phyloP scores from a whole-genome alignment of 2,329 filamentous ascomycete species.

The Sporothrix brunneoviolacea region DNA sequence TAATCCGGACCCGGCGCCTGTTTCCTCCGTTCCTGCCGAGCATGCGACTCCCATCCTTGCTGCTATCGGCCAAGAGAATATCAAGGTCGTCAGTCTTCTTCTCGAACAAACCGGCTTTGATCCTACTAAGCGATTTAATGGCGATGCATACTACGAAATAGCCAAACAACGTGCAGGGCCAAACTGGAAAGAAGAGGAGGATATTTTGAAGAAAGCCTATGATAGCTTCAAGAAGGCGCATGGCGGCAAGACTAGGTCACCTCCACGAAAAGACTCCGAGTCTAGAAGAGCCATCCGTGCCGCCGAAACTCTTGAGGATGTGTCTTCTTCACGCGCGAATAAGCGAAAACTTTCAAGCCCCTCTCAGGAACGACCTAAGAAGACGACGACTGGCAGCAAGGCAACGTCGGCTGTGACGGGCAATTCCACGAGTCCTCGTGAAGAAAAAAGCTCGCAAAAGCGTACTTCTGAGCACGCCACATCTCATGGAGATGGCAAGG shows the following conservation, averaged over 20 bases:
- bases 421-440: slow-evolving; percentile 37
- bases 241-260: slow-evolving; percentile 42
- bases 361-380: slow-evolving; percentile 38
- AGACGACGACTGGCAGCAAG: slow-evolving; percentile 26
- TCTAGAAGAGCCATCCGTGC: slow-evolving; percentile 36
- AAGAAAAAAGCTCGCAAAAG: slow-evolving; percentile 32
- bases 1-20: slow-evolving; percentile 61
- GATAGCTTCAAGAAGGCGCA: slow-evolving; percentile 54
- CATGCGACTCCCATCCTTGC: slow-evolving; percentile 89
- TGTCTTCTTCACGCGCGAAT: slow-evolving; percentile 25
- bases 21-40: slow-evolving; percentile 55
- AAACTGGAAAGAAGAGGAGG: slow-evolving; percentile 82
- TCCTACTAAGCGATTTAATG: slow-evolving; percentile 68
- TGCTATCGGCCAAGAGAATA: slow-evolving; percentile 82
- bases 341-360: slow-evolving; percentile 47
- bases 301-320: slow-evolving; percentile 41
- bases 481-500: slow-evolving; percentile 40
- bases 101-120: slow-evolving; percentile 74
- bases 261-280: slow-evolving; percentile 36
- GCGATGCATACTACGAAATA: slow-evolving; percentile 80
- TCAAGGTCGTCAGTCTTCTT: slow-evolving; percentile 75
- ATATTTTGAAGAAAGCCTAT: slow-evolving; percentile 69
- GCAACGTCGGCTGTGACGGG: slow-evolving; percentile 4
- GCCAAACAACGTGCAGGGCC: slow-evolving; percentile 76
- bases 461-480: slow-evolving; percentile 31